Evolutionary conservation across 2,329 filamentous ascomycete genomes (phyloP).

Genomic region (Diaporthe batatas): DNA sequence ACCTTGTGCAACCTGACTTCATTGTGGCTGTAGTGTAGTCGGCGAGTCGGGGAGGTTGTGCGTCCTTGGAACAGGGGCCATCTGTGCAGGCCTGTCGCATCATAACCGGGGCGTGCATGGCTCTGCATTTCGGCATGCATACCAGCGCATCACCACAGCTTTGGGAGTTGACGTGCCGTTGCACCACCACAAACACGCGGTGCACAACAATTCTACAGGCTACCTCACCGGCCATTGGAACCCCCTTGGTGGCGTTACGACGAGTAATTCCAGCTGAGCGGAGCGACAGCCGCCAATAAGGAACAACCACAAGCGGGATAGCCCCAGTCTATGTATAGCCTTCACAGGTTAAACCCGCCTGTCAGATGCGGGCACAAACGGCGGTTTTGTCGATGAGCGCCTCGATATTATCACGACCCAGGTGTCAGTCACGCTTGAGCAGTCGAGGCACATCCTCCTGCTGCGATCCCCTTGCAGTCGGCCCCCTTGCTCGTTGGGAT

Average conservation of each 20-base stretch:
- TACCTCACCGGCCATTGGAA: slow-evolving; percentile 9
- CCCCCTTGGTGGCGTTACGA: slow-evolving; percentile 3
- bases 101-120: slow-evolving; percentile 27
- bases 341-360: slow-evolving; percentile 22
- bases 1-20: slow-evolving; percentile 30
- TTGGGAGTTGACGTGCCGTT: slow-evolving; percentile 35
- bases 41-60: slow-evolving; percentile 41
- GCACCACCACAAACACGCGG: slow-evolving; percentile 29
- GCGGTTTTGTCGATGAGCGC: slow-evolving; percentile 3
- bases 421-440: background rate
- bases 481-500: background rate
- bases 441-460: slow-evolving; percentile 6
- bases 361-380: slow-evolving; percentile 7
- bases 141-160: slow-evolving; percentile 32
- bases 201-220: slow-evolving; percentile 13
- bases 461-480: background rate
- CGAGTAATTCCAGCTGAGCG: slow-evolving; percentile 32
- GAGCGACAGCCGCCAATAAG: slow-evolving; percentile 11
- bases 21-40: slow-evolving; percentile 41
- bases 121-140: slow-evolving; percentile 32
- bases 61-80: slow-evolving; percentile 10
- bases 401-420: background rate
- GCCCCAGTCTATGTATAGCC: slow-evolving; percentile 35
- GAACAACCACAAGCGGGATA: slow-evolving; percentile 27
- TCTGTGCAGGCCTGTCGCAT: slow-evolving; percentile 25